These are phyloP conservation scores for Elongisporangium anandrum DNA, from an alignment of 352 stramenopile genomes.

Conservation along the genomic window DNA sequence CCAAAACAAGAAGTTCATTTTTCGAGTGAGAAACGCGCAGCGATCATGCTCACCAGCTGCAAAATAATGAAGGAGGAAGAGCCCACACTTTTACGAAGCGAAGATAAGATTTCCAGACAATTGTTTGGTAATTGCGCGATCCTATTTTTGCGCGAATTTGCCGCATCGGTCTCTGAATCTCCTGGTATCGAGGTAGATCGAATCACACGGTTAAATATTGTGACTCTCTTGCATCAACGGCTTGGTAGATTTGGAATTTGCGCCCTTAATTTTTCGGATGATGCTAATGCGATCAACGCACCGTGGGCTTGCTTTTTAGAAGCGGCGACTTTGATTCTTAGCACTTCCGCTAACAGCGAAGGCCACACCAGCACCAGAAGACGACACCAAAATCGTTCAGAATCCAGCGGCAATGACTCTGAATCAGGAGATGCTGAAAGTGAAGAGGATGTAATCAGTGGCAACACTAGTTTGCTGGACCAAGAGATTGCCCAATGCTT, in stretches of 20 bases:
- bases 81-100: conserved; percentile 29
- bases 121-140: conserved; percentile 50
- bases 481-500: conserved; percentile 61
- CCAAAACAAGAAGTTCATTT: conserved; percentile 3
- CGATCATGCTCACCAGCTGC: conserved; percentile 42
- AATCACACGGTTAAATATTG: conserved; percentile 6
- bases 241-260: conserved; percentile 48
- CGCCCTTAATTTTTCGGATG: conserved; percentile 12
- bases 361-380: conserved; percentile 4
- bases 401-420: neutral
- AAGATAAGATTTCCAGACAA: conserved; percentile 34
- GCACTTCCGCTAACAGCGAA: conserved; percentile 4
- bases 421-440: conserved; percentile 9
- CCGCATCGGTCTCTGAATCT: conserved; percentile 2
- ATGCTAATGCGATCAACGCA: conserved; percentile 3
- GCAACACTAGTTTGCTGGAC: conserved; percentile 27
- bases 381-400: conserved; percentile 4
- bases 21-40: conserved; percentile 20
- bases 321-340: conserved; percentile 28
- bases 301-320: conserved; percentile 37
- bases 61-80: conserved; percentile 72
- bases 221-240: conserved; percentile 38
- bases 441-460: conserved; percentile 13
- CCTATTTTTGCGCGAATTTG: conserved; percentile 43
- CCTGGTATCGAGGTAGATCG: neutral